Conservation (phyloP, 768 basidiomycete species). For the Butyriboletus loyo region DNA sequence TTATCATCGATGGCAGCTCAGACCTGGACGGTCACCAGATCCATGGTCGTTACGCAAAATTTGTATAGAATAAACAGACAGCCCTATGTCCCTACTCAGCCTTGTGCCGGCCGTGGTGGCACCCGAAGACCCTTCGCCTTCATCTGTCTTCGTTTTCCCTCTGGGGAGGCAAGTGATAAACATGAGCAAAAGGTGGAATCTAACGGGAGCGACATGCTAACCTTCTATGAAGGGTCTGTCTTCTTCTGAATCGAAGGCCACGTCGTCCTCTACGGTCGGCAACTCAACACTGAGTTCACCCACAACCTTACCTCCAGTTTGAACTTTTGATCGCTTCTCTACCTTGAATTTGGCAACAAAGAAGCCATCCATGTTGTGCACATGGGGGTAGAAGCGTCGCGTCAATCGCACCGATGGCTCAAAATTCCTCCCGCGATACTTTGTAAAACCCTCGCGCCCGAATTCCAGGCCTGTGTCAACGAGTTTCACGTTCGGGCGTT, state of each 20-base stretch:
- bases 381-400: slow-evolving; percentile 90
- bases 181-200: neutral
- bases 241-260: slow-evolving; percentile 70
- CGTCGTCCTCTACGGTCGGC: slow-evolving; percentile 29
- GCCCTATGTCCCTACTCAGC: slow-evolving; percentile 24
- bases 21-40: too few relatives aligned
- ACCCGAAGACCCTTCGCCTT: slow-evolving; percentile 73
- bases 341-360: slow-evolving; percentile 98
- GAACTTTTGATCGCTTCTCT: slow-evolving; percentile 64
- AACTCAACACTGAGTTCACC: slow-evolving; percentile 25
- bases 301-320: slow-evolving; percentile 26
- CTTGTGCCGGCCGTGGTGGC: slow-evolving; percentile 52
- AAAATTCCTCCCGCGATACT: slow-evolving; percentile 89
- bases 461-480: slow-evolving; percentile 93
- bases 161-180: slow-evolving; percentile 34
- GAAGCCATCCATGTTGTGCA: slow-evolving; percentile 99
- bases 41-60: too few relatives aligned
- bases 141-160: slow-evolving; percentile 71
- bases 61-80: slow-evolving; percentile 1
- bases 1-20: neutral
- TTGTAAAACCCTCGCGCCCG: slow-evolving; percentile 87
- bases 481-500: slow-evolving; percentile 88
- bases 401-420: slow-evolving; percentile 76
- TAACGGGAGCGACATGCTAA: slow-evolving; percentile 35
- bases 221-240: slow-evolving; percentile 79